Percentiles rank a stretch among this genome's conserved stretches.
Conservation (phyloP, 2,329 filamentous ascomycete species). For the Blastomyces percursus region DNA sequence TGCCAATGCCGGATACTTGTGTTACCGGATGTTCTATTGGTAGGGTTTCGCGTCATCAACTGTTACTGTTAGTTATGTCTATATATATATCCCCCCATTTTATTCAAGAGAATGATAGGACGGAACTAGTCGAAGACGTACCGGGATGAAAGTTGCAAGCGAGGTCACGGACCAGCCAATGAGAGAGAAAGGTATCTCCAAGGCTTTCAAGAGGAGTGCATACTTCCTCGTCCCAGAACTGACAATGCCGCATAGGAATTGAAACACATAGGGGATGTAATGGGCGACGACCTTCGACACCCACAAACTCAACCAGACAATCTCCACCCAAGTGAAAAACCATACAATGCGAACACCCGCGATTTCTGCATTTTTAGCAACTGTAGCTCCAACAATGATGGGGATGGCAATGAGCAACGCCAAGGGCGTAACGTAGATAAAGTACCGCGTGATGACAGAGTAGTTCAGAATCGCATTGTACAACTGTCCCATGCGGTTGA, state of each 20-base stretch:
- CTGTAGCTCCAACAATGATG: constrained; percentile 51
- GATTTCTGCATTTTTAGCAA: constrained; percentile 38
- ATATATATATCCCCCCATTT: not conserved
- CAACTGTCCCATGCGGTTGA: constrained; percentile 49
- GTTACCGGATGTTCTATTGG: constrained; percentile 22
- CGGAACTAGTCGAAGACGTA: constrained; percentile 19
- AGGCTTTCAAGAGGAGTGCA: constrained; percentile 44
- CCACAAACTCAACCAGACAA: constrained; percentile 55
- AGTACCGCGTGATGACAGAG: constrained; percentile 52
- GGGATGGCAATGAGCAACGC: constrained; percentile 50
- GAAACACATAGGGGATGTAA: constrained; percentile 49
- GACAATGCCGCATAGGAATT: constrained; percentile 51
- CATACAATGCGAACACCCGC: constrained; percentile 47
- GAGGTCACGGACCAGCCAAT: constrained; percentile 51
- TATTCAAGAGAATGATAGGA: not conserved
- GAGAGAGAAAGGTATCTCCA: constrained; percentile 51
- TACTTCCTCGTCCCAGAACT: constrained; percentile 56
- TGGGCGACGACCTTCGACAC: constrained; percentile 49
- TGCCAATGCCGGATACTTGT: constrained; percentile 40
- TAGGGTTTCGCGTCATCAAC: constrained; percentile 36
- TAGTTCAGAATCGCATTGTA: constrained; percentile 53
- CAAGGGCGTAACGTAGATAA: constrained; percentile 51
- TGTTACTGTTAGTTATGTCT: not conserved
- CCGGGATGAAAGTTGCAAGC: constrained; percentile 48
- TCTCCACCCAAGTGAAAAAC: constrained; percentile 56